Evolutionary conservation across 2,329 filamentous ascomycete species (phyloP).

Genomic region (Ascosphaera aggregata): DNA sequence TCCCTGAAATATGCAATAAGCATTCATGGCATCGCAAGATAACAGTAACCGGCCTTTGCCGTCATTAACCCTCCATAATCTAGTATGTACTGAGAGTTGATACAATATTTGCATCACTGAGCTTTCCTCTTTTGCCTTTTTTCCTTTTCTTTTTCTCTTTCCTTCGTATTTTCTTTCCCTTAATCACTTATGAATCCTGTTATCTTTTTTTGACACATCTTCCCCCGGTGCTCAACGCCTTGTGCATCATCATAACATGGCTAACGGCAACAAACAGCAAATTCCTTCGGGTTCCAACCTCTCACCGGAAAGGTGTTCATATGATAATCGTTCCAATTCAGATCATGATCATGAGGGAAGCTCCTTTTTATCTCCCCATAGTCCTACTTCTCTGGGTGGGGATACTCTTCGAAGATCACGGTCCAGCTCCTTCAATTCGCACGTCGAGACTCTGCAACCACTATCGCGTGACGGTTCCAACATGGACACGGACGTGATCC

Average conservation of each 20-base stretch:
- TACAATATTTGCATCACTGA: too few relatives aligned
- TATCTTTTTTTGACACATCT: too few relatives aligned
- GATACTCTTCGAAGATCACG: constrained; percentile 20
- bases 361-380: constrained; percentile 5
- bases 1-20: not conserved
- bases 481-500: not conserved
- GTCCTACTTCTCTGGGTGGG: constrained; percentile 13
- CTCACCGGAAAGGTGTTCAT: not conserved
- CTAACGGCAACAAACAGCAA: constrained; percentile 1
- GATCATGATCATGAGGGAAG: constrained; percentile 6
- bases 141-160: not conserved
- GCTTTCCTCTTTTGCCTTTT: too few relatives aligned
- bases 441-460: constrained; percentile 12
- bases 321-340: constrained; percentile 3
- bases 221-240: too few relatives aligned
- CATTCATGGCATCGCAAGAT: not conserved
- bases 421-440: constrained; percentile 18
- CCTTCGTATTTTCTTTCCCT: not conserved
- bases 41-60: not conserved
- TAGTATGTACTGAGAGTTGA: not conserved
- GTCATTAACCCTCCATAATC: not conserved
- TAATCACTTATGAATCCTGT: too few relatives aligned
- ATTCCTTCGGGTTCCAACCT: constrained; percentile 2
- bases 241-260: not conserved
- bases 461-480: not conserved